Evolutionary conservation across 352 stramenopile species (phyloP).

Genomic region (Plasmopara halstedii): DNA sequence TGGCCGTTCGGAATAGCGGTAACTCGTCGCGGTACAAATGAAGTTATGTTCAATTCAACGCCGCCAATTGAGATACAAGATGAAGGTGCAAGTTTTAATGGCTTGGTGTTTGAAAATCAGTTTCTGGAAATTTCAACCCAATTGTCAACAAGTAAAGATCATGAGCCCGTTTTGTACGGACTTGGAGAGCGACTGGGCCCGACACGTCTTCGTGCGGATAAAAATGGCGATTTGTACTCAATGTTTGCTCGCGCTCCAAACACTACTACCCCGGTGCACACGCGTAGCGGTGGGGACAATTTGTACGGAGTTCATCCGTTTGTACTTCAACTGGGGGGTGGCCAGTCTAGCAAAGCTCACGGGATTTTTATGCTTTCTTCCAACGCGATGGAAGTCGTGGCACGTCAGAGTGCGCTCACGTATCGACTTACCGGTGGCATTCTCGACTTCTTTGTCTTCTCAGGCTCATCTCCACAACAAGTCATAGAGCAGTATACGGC

Average conservation of each 20-base stretch:
- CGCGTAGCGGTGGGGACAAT: slow-evolving; percentile 50
- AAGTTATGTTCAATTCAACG: slow-evolving; percentile 84
- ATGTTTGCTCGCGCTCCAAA: slow-evolving; percentile 44
- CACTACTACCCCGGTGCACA: slow-evolving; percentile 12
- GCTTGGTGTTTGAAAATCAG: slow-evolving; percentile 79
- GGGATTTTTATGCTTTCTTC: slow-evolving; percentile 75
- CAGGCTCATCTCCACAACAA: slow-evolving; percentile 40
- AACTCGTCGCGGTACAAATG: slow-evolving; percentile 37
- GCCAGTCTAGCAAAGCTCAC: slow-evolving; percentile 38
- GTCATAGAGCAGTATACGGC: slow-evolving; percentile 69
- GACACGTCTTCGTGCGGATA: slow-evolving; percentile 30
- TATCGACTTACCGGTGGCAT: slow-evolving; percentile 76
- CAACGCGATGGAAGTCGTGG: slow-evolving; percentile 83
- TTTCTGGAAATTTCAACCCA: slow-evolving; percentile 81
- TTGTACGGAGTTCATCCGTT: slow-evolving; percentile 71
- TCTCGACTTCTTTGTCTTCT: slow-evolving; percentile 76
- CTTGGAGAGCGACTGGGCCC: slow-evolving; percentile 59
- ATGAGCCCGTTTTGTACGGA: slow-evolving; percentile 52
- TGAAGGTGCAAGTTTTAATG: slow-evolving; percentile 34
- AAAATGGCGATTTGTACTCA: slow-evolving; percentile 54
- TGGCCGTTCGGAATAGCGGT: slow-evolving; percentile 69
- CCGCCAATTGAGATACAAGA: slow-evolving; percentile 27
- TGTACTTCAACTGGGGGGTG: slow-evolving; percentile 60
- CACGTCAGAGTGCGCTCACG: slow-evolving; percentile 51
- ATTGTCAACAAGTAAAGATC: slow-evolving; percentile 15